Conservation (phyloP, 495 filamentous ascomycete species). For the Cercophora scortea region DNA sequence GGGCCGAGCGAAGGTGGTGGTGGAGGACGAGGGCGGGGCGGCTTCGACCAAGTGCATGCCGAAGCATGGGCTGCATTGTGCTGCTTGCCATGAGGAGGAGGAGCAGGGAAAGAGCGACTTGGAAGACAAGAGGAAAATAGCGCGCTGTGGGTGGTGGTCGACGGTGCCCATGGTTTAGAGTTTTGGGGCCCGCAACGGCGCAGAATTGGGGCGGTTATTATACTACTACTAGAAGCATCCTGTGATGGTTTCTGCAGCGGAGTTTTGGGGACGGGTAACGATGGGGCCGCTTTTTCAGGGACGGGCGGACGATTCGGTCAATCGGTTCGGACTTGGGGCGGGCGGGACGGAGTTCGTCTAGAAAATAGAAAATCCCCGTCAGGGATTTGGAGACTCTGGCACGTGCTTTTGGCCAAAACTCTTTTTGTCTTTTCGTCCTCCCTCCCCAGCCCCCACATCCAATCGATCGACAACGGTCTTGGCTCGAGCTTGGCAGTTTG, state of each 20-base stretch:
- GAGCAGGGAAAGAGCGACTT: not conserved
- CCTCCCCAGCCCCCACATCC: too few species aligned
- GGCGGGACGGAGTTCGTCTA: too few species aligned
- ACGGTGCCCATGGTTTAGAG: not conserved
- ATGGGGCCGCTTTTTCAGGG: not conserved
- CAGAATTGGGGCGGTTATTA: not conserved
- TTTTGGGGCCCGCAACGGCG: not conserved
- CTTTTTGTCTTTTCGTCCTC: too few species aligned
- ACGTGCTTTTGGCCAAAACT: too few species aligned
- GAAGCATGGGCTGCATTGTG: conserved; percentile 13
- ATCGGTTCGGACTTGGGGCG: too few species aligned
- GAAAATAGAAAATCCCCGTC: too few species aligned
- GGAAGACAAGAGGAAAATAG: not conserved
- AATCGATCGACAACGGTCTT: too few species aligned
- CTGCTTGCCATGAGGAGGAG: not conserved
- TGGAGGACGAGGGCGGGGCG: not conserved
- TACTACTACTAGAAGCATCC: conserved; percentile 17
- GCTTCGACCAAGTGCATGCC: conserved; percentile 5
- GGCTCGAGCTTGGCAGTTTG: too few species aligned
- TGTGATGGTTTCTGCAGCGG: conserved; percentile 43
- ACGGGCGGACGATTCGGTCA: too few species aligned
- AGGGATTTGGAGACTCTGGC: too few species aligned
- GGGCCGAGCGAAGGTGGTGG: conserved; percentile 11
- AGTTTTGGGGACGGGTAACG: conserved; percentile 28
- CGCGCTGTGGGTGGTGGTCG: not conserved